Percentiles rank a stretch among this genome's conserved stretches.
These are phyloP conservation scores for Fragaria vesca DNA, from an alignment of 306 rosid genomes.

Conservation along the genomic window DNA sequence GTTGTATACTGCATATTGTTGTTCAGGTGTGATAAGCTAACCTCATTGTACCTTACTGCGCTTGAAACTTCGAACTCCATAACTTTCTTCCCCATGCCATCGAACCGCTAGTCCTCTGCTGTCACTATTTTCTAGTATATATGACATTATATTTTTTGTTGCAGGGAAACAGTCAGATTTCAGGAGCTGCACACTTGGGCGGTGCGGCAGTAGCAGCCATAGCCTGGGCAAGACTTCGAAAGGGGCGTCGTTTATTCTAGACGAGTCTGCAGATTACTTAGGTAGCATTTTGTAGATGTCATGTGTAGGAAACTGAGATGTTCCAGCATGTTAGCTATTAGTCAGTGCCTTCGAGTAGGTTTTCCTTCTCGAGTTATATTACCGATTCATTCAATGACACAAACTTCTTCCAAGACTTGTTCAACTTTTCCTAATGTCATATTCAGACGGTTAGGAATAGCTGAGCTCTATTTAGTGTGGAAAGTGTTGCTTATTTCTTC, in stretches of 20 bases:
- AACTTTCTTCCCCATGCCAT: background rate
- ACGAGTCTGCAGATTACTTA: background rate
- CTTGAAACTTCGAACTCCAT: background rate
- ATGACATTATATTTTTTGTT: constrained; percentile 3
- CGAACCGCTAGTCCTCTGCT: background rate
- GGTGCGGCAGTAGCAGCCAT: constrained; percentile 89
- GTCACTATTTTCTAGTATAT: background rate
- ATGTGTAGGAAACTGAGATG: background rate
- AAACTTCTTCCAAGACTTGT: background rate
- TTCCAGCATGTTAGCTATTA: background rate
- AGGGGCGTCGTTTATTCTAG: constrained; percentile 55
- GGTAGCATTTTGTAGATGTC: background rate
- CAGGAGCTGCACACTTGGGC: constrained; percentile 88
- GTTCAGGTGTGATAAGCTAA: background rate
- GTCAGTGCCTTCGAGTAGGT: background rate
- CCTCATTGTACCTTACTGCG: background rate
- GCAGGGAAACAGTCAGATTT: constrained; percentile 61
- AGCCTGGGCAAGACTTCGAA: constrained; percentile 70
- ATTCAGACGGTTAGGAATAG: background rate
- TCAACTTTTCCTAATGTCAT: background rate
- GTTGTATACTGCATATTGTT: background rate
- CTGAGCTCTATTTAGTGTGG: background rate
- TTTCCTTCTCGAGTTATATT: background rate
- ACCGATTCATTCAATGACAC: background rate
- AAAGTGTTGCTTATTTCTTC: background rate